Conservation (phyloP, 345 rosid genomes). For the Orychophragmus violaceus region DNA sequence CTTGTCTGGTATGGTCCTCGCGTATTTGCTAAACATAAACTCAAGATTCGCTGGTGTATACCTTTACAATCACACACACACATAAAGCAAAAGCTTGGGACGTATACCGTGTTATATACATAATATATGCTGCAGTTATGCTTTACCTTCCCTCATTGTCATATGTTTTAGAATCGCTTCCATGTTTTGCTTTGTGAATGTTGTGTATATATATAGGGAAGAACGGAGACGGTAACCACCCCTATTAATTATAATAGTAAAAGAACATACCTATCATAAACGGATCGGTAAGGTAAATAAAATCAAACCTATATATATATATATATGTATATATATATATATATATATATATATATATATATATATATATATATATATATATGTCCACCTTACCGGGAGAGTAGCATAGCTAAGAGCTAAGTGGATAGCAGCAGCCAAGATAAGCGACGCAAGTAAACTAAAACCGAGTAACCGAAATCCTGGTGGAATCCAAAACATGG, state of each 20-base stretch:
- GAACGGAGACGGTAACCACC: constrained; percentile 76
- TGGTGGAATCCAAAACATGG: constrained; percentile 5
- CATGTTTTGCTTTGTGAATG: constrained; percentile 74
- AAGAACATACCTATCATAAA: neutral
- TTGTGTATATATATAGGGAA: constrained; percentile 64
- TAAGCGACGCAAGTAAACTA: constrained; percentile 47
- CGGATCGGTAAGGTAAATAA: neutral
- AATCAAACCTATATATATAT: neutral
- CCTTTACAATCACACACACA: constrained; percentile 27
- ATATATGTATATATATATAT: too few relatives aligned
- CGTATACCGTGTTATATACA: neutral
- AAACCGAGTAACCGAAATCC: constrained; percentile 65
- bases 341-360: too few relatives aligned
- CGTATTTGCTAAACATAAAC: constrained; percentile 72
- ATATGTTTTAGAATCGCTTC: constrained; percentile 59
- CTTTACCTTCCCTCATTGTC: constrained; percentile 75
- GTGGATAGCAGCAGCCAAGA: constrained; percentile 43
- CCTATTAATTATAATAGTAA: constrained; percentile 26
- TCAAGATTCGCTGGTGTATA: constrained; percentile 53
- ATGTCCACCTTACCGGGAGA: constrained; percentile 44
- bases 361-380: too few relatives aligned
- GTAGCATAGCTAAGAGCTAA: constrained; percentile 51
- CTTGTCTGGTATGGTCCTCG: constrained; percentile 54
- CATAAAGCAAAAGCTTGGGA: neutral
- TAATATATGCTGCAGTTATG: neutral